A percentile compares a stretch with the other conserved stretches of the same genome.
phyloP scores from a whole-genome alignment of 78 protist species.

The Tieghemostelium lacteum region DNA sequence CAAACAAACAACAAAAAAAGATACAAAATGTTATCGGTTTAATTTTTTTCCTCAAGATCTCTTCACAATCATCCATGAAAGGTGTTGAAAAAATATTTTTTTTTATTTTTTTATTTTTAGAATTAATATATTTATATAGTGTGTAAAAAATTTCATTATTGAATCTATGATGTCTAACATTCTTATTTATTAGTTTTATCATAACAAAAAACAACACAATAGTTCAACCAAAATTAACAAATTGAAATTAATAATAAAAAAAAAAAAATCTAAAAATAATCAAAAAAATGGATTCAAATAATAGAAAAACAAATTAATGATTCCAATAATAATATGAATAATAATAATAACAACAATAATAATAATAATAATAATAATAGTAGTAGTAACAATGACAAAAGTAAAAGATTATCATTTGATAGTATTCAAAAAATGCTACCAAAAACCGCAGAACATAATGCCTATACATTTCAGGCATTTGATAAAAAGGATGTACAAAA shows the following conservation, averaged over 20 bases:
- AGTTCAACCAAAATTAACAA: neutral
- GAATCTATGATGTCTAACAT: neutral
- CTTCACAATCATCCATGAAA: too few species aligned
- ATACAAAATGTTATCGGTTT: neutral
- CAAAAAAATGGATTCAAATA: neutral
- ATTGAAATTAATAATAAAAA: neutral
- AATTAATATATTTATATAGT: too few species aligned
- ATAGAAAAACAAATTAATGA: neutral
- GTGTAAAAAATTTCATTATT: too few species aligned
- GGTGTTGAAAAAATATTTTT: too few species aligned
- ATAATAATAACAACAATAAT: conserved; percentile 43
- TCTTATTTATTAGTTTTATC: neutral
- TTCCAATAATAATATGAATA: neutral
- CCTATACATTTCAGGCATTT: conserved; percentile 48
- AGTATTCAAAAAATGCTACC: conserved; percentile 3
- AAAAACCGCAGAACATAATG: conserved; percentile 36
- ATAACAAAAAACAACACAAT: too few species aligned
- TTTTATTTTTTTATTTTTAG: too few species aligned
- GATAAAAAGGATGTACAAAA: conserved; percentile 28
- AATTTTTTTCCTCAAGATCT: too few species aligned
- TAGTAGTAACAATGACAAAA: conserved; percentile 15
- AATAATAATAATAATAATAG: conserved; percentile 5
- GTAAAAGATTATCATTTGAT: conserved; percentile 70
- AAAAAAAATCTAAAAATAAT: neutral
- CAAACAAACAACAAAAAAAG: neutral